Percentiles rank a stretch among this genome's conserved stretches.
phyloP scores from a whole-genome alignment of 495 filamentous ascomycete species.

The Trichoderma erinaceum region DNA sequence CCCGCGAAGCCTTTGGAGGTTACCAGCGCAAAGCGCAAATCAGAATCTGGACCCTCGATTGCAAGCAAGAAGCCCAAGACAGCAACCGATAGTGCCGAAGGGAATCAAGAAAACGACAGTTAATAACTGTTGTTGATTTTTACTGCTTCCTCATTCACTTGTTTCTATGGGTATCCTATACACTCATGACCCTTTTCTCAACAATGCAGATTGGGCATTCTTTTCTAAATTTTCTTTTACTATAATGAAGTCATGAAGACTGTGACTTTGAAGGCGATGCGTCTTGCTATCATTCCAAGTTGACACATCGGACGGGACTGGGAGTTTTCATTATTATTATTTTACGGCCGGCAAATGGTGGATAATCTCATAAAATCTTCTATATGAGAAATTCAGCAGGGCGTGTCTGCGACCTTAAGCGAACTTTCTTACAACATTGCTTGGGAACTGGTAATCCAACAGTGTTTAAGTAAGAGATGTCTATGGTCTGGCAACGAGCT shows the following conservation, averaged over 20 bases:
- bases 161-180: conserved; percentile 7
- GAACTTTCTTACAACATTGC: neutral
- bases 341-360: conserved; percentile 9
- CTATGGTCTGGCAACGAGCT: conserved; percentile 4
- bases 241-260: conserved; percentile 9
- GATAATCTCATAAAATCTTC: neutral
- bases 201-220: conserved; percentile 23
- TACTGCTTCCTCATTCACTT: conserved; percentile 2
- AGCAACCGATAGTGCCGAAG: conserved; percentile 29
- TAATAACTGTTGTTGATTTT: conserved; percentile 19
- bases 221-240: neutral
- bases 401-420: neutral
- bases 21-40: conserved; percentile 39
- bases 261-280: conserved; percentile 3
- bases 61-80: conserved; percentile 53
- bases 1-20: conserved; percentile 29
- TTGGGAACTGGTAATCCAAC: neutral
- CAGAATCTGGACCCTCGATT: conserved; percentile 36
- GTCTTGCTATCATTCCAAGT: conserved; percentile 5
- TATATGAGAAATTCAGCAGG: neutral
- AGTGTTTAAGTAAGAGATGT: neutral
- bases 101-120: conserved; percentile 32
- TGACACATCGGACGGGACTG: neutral
- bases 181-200: conserved; percentile 19
- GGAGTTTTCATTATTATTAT: conserved; percentile 7